These are phyloP conservation scores for Sphenostylis stenocarpa DNA, from an alignment of 306 rosid genomes.

Conservation along the genomic window DNA sequence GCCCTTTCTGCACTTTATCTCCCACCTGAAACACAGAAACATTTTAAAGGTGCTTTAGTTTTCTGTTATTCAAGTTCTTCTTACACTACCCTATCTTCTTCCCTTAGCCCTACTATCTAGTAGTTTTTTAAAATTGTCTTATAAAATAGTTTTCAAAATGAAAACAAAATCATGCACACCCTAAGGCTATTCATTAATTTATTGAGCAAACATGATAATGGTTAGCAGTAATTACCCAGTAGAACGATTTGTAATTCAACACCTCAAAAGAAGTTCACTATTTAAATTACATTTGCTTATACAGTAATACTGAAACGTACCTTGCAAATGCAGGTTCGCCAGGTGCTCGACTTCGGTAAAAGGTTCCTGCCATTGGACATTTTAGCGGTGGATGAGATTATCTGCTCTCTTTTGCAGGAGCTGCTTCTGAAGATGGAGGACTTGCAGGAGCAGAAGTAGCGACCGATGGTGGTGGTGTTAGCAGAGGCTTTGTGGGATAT, in stretches of 20 bases:
- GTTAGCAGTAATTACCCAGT: background rate
- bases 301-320: constrained; percentile 37
- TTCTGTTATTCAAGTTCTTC: background rate
- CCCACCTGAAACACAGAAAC: constrained; percentile 83
- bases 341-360: constrained; percentile 74
- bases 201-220: background rate
- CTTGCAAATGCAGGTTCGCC: constrained; percentile 89
- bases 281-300: background rate
- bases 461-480: constrained; percentile 42
- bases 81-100: background rate
- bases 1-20: constrained; percentile 91
- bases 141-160: no score
- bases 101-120: no score
- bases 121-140: no score
- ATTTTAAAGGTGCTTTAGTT: background rate
- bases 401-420: constrained; percentile 51
- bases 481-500: constrained; percentile 42
- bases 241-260: background rate
- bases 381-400: constrained; percentile 76
- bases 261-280: background rate
- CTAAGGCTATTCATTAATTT: background rate
- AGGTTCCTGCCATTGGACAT: constrained; percentile 98
- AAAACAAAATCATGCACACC: background rate
- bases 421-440: constrained; percentile 50
- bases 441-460: constrained; percentile 51